Conservation (phyloP, 352 stramenopile genomes). For the Pythium monospermum region DNA sequence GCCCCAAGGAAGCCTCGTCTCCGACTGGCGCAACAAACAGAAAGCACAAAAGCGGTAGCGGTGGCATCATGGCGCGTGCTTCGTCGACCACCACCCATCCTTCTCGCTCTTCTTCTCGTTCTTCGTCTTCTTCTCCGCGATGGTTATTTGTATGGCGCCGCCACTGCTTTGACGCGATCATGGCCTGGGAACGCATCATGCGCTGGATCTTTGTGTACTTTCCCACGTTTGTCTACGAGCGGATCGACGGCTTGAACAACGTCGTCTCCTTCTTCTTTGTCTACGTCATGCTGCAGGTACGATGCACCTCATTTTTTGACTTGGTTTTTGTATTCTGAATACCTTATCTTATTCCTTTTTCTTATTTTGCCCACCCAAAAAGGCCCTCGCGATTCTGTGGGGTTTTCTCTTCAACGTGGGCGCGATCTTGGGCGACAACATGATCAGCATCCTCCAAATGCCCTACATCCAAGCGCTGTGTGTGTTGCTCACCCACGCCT, state of each 20-base stretch:
- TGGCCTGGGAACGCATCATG: slow-evolving; percentile 58
- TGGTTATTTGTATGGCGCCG: slow-evolving; percentile 36
- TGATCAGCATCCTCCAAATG: slow-evolving; percentile 84
- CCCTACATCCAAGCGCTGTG: slow-evolving; percentile 65
- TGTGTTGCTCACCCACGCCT: slow-evolving; percentile 76
- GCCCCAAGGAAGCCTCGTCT: too few species aligned
- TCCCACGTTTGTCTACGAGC: slow-evolving; percentile 46
- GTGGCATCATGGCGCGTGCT: too few species aligned
- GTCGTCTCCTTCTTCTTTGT: slow-evolving; percentile 80
- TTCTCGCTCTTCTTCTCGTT: too few species aligned
- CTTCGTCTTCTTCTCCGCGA: too few species aligned
- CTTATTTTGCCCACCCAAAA: not conserved
- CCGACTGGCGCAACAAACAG: too few species aligned
- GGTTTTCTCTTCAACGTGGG: slow-evolving; percentile 82
- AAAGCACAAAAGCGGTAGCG: too few species aligned
- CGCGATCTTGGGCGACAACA: slow-evolving; percentile 80
- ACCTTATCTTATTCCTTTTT: not conserved
- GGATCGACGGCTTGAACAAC: slow-evolving; percentile 42
- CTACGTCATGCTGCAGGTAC: slow-evolving; percentile 71
- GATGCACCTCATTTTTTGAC: not conserved
- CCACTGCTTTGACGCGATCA: slow-evolving; percentile 59
- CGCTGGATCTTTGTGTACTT: slow-evolving; percentile 53
- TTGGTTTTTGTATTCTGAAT: not conserved
- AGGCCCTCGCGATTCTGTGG: slow-evolving; percentile 83
- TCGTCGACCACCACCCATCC: too few species aligned